Evolutionary conservation across 257 asterid genomes (phyloP).

Genomic region (Nemophila menziesii): DNA sequence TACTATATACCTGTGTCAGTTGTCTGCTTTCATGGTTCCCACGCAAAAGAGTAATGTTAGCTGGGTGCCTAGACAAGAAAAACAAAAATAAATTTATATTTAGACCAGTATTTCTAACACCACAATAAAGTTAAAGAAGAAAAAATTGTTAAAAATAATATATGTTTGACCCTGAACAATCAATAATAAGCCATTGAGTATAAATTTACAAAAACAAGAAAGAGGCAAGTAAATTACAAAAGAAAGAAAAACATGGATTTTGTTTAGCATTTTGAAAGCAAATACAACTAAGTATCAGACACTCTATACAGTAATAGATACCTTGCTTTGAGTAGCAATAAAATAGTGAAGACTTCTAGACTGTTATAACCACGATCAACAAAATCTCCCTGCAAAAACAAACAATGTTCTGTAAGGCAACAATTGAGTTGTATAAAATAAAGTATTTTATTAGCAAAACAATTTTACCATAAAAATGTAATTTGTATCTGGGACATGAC

Average conservation of each 20-base stretch:
- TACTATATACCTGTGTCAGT: conserved; percentile 60
- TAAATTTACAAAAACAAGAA: not conserved
- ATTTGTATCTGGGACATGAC: conserved; percentile 96
- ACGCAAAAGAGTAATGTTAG: conserved; percentile 87
- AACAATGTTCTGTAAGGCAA: conserved; percentile 10
- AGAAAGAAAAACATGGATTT: not conserved
- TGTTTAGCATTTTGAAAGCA: not conserved
- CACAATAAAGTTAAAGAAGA: not conserved
- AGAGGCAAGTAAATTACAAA: not conserved
- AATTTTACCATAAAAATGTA: conserved; percentile 86
- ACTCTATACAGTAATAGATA: conserved; percentile 15
- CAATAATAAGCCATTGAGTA: not conserved
- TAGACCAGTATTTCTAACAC: not conserved
- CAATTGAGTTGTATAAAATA: not conserved
- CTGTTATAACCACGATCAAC: conserved; percentile 99
- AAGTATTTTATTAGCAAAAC: no score
- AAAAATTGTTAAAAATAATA: not conserved
- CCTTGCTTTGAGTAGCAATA: conserved; percentile 98
- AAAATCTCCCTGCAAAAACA: conserved; percentile 74
- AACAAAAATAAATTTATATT: conserved; percentile 5
- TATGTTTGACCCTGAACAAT: not conserved
- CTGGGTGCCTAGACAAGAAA: conserved; percentile 61
- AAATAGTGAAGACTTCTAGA: conserved; percentile 90
- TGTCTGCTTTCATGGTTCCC: conserved; percentile 99
- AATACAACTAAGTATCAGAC: not conserved